Evolutionary conservation across 208 protist genomes (phyloP).

Genomic region (Angomonas deanei): DNA sequence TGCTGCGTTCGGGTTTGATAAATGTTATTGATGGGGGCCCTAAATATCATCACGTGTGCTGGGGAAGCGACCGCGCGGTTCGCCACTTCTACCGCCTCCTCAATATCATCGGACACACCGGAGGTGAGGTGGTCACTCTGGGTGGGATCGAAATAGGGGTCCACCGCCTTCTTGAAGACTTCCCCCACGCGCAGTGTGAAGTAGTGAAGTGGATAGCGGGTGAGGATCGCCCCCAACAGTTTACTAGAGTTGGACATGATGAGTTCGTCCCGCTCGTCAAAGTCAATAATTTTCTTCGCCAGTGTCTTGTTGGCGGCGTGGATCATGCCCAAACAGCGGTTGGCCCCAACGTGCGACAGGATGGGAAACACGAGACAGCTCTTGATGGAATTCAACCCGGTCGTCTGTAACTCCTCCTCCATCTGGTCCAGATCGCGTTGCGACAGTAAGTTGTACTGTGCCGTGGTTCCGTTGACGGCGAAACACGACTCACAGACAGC

Average conservation of each 20-base stretch:
- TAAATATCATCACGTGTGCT: conserved; percentile 49
- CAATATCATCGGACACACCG: conserved; percentile 45
- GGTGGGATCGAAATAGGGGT: conserved; percentile 18
- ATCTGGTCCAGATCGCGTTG: conserved; percentile 25
- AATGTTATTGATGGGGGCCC: conserved; percentile 63
- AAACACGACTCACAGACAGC: conserved; percentile 69
- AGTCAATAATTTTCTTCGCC: conserved; percentile 23
- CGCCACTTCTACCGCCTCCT: conserved; percentile 54
- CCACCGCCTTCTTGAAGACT: conserved; percentile 26
- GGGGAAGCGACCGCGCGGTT: conserved; percentile 38
- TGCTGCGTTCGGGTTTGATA: conserved; percentile 55
- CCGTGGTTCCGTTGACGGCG: conserved; percentile 63
- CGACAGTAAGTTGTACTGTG: conserved; percentile 18
- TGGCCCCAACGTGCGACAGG: conserved; percentile 17
- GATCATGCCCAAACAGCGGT: conserved; percentile 56
- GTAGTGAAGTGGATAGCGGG: conserved; percentile 55
- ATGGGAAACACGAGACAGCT: conserved; percentile 87
- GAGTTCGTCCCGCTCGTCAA: conserved; percentile 57
- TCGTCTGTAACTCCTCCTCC: conserved; percentile 28
- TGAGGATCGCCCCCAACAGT: conserved; percentile 65
- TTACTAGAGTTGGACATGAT: conserved; percentile 43
- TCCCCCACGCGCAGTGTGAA: conserved; percentile 53
- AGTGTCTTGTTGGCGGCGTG: conserved; percentile 83
- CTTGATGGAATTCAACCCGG: conserved; percentile 59
- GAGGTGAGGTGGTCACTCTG: conserved; percentile 41